Evolutionary conservation across 768 basidiomycete species (phyloP).

Genomic region (Suillus hirtellus): DNA sequence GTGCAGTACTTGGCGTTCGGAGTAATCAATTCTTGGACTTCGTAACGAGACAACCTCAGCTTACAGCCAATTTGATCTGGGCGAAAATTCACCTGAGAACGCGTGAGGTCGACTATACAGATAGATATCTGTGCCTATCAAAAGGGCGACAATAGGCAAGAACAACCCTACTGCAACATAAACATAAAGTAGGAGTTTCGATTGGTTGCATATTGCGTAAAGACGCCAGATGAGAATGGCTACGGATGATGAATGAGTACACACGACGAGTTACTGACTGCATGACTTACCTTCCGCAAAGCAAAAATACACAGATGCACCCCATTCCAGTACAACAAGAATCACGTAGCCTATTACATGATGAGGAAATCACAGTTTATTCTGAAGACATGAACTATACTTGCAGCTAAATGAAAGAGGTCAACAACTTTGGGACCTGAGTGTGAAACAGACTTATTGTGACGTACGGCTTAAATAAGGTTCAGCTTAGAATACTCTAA

Average conservation of each 20-base stretch:
- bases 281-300: conserved; percentile 1
- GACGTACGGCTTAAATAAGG: not conserved
- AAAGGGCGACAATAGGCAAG: not conserved
- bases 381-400: not conserved
- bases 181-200: not conserved
- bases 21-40: not conserved
- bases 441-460: not conserved
- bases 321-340: not conserved
- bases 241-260: not conserved
- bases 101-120: not conserved
- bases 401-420: not conserved
- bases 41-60: not conserved
- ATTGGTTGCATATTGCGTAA: not conserved
- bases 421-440: not conserved
- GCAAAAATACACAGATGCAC: not conserved
- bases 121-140: not conserved
- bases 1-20: not conserved
- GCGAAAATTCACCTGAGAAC: not conserved
- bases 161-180: not conserved
- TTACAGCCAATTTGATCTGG: not conserved
- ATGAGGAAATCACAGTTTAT: not conserved
- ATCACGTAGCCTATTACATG: not conserved
- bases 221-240: conserved; percentile 4
- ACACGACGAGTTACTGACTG: not conserved
- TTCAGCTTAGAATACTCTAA: not conserved